phyloP scores from a whole-genome alignment of 148 eudicot species.

The Chenopodium quinoa region DNA sequence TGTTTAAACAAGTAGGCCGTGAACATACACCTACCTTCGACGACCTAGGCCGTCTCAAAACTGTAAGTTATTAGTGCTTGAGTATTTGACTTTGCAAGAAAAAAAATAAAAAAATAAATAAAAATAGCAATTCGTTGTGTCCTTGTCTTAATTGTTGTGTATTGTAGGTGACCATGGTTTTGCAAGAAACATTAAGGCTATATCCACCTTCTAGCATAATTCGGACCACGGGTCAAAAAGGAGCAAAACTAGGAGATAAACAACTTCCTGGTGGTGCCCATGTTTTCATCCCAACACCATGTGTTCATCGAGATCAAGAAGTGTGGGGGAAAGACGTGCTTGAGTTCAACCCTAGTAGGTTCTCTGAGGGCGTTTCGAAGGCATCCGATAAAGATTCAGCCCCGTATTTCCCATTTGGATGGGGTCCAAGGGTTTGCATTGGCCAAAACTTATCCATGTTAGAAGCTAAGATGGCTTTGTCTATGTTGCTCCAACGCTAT shows the following conservation, averaged over 20 bases:
- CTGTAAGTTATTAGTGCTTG: no score
- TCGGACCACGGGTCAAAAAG: background rate
- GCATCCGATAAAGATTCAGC: background rate
- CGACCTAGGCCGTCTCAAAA: no score
- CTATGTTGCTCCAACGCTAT: no score
- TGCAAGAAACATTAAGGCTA: constrained; percentile 11
- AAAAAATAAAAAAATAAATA: no score
- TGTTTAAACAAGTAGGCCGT: no score
- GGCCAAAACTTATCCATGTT: constrained; percentile 9
- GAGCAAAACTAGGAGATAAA: constrained; percentile 9
- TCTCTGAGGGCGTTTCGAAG: background rate
- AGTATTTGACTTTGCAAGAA: no score
- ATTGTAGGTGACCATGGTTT: constrained; percentile 8
- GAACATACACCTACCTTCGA: no score
- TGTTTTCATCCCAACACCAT: constrained; percentile 2
- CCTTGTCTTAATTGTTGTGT: no score
- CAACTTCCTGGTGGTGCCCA: constrained; percentile 1
- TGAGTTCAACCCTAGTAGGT: background rate
- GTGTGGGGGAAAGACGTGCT: constrained; percentile 1
- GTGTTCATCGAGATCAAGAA: constrained; percentile 1
- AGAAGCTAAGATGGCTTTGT: constrained; percentile 5
- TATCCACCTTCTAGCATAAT: constrained; percentile 5
- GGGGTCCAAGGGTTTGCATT: constrained; percentile 14
- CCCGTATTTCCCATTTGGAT: constrained; percentile 13
- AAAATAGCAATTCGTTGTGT: no score